Conservation (phyloP, 176 grass and related monocot genomes). For the Oryza officinalis region DNA sequence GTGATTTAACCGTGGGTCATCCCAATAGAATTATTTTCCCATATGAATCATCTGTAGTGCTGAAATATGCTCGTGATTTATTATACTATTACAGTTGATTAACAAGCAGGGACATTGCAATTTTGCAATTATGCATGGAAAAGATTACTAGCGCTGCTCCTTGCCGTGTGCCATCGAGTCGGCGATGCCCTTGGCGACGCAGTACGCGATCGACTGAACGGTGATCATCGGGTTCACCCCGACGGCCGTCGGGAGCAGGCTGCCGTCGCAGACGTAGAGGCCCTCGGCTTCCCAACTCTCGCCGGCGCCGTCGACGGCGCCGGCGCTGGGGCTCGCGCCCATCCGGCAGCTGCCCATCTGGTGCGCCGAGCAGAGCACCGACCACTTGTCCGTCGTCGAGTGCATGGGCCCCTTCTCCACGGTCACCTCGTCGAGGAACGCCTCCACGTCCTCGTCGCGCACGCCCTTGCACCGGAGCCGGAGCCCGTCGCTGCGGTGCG, state of each 20-base stretch:
- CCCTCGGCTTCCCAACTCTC: conserved; percentile 84
- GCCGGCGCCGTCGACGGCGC: conserved; percentile 63
- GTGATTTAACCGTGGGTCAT: too few relatives aligned
- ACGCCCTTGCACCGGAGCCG: conserved; percentile 60
- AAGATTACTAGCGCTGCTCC: neutral
- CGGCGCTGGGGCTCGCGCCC: conserved; percentile 40
- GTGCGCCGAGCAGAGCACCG: conserved; percentile 60
- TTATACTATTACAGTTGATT: too few relatives aligned
- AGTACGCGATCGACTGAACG: conserved; percentile 66
- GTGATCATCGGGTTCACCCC: conserved; percentile 96
- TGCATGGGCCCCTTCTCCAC: conserved; percentile 55
- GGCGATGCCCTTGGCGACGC: conserved; percentile 60
- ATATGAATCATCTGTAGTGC: too few relatives aligned
- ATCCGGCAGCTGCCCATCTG: conserved; percentile 95
- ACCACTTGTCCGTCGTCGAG: conserved; percentile 43
- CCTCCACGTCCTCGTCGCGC: conserved; percentile 53
- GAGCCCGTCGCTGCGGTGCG: conserved; percentile 73
- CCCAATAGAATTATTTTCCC: too few relatives aligned
- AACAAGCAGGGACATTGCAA: too few relatives aligned
- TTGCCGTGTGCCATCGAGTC: conserved; percentile 26
- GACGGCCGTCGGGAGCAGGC: conserved; percentile 67
- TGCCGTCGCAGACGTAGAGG: conserved; percentile 79
- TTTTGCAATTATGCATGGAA: too few relatives aligned
- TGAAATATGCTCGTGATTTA: too few relatives aligned
- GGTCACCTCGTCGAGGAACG: conserved; percentile 66